Base-by-base conservation (phyloP, 495 filamentous ascomycete genomes). In the Corynascus novoguineensis region DNA sequence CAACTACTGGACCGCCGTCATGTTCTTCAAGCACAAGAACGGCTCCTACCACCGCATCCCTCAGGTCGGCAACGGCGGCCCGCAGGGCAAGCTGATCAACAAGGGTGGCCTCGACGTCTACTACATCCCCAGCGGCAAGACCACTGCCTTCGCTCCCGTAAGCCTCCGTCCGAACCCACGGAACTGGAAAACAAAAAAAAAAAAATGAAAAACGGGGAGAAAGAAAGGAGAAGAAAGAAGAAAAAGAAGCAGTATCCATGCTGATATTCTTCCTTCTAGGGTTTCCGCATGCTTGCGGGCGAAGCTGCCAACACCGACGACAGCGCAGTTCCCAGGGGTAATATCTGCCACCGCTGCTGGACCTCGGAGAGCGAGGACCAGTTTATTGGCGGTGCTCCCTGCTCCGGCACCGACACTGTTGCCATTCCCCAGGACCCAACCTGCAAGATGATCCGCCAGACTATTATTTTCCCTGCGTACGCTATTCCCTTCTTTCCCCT, bases 1-100 rank as follows among this genome's bases (percentile, higher is more conserved):
- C 68, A 89, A 87, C 73, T 92, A 92, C 75, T 92, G 89, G 89
- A 60, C 87, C 17, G 73, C 75, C 61, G 75, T 90, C 53, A 89
- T 84, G 70, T 88, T 80, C 68, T 60, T 60, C 58, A 70, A 83
- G 62, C 77, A 78, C 28, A 75, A 82, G 71, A 90, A 92, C 64
- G 86, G 86, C 17, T 81, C 78, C 40, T 90, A 89, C 74, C 78
- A 81, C 59, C 77, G 78, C 50, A 86, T 90, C 31, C 75, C 78
- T 21, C 84, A 86, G 64, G 76, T 77, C 57, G 85, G 83, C 57
- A 82, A 82, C 70, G 75, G 73, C 42, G 77, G 77, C 29, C 76
- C 78, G 12, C 76, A 82, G 66, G 85, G 86, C 56, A 76, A 76
- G 59, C 76, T 79, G 19, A 68, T 89, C 58, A 89, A 92, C 69